Conservation (phyloP, 2,329 filamentous ascomycete species). For the Pseudopithomyces chartarum region DNA sequence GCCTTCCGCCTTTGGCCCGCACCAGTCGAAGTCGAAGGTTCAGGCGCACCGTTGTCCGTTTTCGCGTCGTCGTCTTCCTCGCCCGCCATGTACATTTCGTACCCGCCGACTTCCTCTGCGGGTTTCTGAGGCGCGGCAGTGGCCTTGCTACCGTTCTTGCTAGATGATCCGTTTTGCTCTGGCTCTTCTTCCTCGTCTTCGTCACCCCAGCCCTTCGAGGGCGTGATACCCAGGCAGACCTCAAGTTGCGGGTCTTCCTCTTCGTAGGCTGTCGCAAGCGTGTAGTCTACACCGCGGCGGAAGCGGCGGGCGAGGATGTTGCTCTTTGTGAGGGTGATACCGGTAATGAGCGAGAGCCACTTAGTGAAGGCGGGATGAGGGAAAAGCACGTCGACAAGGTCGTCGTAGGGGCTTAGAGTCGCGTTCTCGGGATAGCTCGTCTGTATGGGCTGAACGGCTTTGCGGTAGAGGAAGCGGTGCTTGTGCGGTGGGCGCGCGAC, state of each 20-base stretch:
- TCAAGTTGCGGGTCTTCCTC: slow-evolving; percentile 77
- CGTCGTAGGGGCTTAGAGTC: slow-evolving; percentile 61
- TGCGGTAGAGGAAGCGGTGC: slow-evolving; percentile 86
- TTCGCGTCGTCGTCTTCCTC: slow-evolving; percentile 68
- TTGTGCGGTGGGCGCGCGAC: slow-evolving; percentile 92
- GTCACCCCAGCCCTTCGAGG: slow-evolving; percentile 82
- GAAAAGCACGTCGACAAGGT: slow-evolving; percentile 80
- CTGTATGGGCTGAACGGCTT: slow-evolving; percentile 52
- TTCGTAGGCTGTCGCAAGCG: slow-evolving; percentile 83
- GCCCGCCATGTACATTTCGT: slow-evolving; percentile 92
- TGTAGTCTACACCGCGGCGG: slow-evolving; percentile 86
- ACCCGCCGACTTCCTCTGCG: slow-evolving; percentile 70
- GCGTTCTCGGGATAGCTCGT: slow-evolving; percentile 40
- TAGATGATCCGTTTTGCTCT: slow-evolving; percentile 47
- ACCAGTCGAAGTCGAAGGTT: slow-evolving; percentile 48
- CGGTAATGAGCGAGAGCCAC: slow-evolving; percentile 85
- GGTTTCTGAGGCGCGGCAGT: slow-evolving; percentile 39
- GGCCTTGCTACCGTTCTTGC: slow-evolving; percentile 36
- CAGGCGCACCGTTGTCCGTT: slow-evolving; percentile 39
- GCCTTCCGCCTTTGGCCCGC: slow-evolving; percentile 53
- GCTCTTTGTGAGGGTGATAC: slow-evolving; percentile 72
- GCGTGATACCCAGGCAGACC: slow-evolving; percentile 84
- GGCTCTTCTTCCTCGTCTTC: slow-evolving; percentile 57
- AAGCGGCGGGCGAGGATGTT: slow-evolving; percentile 87
- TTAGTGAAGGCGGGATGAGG: slow-evolving; percentile 85